A percentile compares a stretch with the other conserved stretches of the same genome.
phyloP scores from a whole-genome alignment of 345 rosid species.

The Melastoma malabathricum region DNA sequence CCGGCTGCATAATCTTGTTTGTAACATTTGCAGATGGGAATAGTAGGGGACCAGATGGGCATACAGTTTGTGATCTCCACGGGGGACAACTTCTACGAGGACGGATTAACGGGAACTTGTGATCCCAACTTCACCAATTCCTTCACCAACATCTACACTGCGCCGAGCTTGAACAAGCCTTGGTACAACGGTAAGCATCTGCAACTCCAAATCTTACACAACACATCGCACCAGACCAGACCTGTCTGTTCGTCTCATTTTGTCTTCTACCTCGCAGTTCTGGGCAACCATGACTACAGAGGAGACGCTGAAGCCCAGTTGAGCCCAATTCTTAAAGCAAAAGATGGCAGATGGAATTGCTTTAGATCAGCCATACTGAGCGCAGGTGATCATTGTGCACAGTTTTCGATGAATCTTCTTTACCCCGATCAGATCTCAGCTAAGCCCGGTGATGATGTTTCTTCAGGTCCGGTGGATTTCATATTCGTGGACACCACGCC shows the following conservation, averaged over 20 bases:
- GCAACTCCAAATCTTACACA: too few species aligned
- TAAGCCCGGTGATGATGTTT: not conserved
- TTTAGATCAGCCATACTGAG: conserved; percentile 31
- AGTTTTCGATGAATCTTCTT: too few species aligned
- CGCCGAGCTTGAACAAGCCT: conserved; percentile 29
- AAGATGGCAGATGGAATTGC: conserved; percentile 46
- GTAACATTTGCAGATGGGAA: conserved; percentile 30
- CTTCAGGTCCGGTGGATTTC: conserved; percentile 21
- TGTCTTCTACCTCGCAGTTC: conserved; percentile 15
- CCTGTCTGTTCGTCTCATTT: not conserved
- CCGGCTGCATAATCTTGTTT: not conserved
- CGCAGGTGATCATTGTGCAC: conserved; percentile 17
- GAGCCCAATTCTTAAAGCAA: conserved; percentile 25
- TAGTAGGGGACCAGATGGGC: conserved; percentile 25
- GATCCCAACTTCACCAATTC: conserved; percentile 32
- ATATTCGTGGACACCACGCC: conserved; percentile 44
- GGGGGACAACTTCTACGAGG: conserved; percentile 41
- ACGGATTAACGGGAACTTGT: conserved; percentile 25
- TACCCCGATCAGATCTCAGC: not conserved
- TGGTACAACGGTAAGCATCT: conserved; percentile 29
- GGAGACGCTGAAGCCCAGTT: conserved; percentile 51
- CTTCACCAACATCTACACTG: conserved; percentile 27
- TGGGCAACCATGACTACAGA: conserved; percentile 60
- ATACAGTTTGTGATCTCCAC: conserved; percentile 35
- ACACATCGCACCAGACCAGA: too few species aligned